Percentiles rank a stretch among this genome's conserved stretches.
phyloP scores from a whole-genome alignment of 106 monocot genomes.

The Dendrobium chrysotoxum region DNA sequence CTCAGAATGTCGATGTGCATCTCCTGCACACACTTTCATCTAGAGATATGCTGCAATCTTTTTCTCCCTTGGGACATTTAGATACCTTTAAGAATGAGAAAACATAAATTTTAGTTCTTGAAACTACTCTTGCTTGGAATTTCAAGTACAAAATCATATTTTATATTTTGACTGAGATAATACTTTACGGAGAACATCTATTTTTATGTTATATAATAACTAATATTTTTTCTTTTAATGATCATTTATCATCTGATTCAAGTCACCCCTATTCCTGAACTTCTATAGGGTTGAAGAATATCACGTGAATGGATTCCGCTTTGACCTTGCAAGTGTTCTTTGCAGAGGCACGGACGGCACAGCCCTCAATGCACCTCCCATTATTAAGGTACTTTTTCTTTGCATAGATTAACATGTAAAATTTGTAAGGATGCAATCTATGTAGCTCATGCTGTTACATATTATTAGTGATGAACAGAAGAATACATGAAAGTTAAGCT shows the following conservation, averaged over 20 bases:
- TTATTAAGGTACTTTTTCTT: conserved; percentile 55
- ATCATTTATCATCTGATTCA: background rate
- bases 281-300: conserved; percentile 76
- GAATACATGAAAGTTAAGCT: too few relatives aligned
- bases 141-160: background rate
- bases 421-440: too few relatives aligned
- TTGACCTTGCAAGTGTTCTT: conserved; percentile 94
- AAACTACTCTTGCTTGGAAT: background rate
- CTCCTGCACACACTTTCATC: too few relatives aligned
- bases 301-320: conserved; percentile 97
- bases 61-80: background rate
- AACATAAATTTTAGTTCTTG: background rate
- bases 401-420: too few relatives aligned
- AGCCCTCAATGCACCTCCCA: conserved; percentile 78
- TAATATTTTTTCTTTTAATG: background rate
- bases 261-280: conserved; percentile 1
- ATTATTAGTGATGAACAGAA: too few relatives aligned
- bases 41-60: background rate
- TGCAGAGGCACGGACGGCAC: conserved; percentile 86
- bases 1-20: too few relatives aligned
- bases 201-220: background rate
- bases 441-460: too few relatives aligned
- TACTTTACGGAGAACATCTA: background rate
- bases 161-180: background rate
- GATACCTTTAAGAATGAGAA: background rate